Conservation (phyloP, 177 flowering plant genomes). For the Telopea speciosissima region DNA sequence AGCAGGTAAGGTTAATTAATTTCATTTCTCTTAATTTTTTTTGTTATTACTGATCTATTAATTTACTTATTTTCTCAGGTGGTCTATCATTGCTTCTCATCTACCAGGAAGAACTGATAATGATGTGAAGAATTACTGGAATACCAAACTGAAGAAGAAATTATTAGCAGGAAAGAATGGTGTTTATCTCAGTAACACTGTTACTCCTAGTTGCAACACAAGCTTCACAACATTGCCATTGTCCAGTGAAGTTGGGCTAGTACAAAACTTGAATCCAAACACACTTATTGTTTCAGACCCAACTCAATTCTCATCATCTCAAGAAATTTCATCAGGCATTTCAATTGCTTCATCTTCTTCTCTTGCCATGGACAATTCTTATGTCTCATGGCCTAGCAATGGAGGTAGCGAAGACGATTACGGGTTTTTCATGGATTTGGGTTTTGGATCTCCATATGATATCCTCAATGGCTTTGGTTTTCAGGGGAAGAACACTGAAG, state of each 20-base stretch:
- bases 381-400: conserved; percentile 14
- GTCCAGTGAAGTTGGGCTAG: conserved; percentile 7
- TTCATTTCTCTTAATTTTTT: no score
- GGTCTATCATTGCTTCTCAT: no score
- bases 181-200: background rate
- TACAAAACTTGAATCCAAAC: conserved; percentile 3
- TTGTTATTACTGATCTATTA: background rate
- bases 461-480: conserved; percentile 14
- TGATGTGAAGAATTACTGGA: no score
- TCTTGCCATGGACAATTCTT: conserved; percentile 13
- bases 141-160: no score
- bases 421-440: conserved; percentile 16
- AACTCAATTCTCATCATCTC: conserved; percentile 17
- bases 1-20: conserved; percentile 47
- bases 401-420: conserved; percentile 15
- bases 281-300: conserved; percentile 11
- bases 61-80: background rate
- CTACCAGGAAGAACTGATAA: no score
- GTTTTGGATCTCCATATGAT: conserved; percentile 11
- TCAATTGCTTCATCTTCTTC: conserved; percentile 14
- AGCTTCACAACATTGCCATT: no score
- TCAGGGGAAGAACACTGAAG: conserved; percentile 13
- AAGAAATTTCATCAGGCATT: conserved; percentile 18
- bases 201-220: no score
- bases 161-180: conserved; percentile 19